Base-by-base conservation (phyloP, 2,329 filamentous ascomycete genomes). In the Stemphylium lycopersici region DNA sequence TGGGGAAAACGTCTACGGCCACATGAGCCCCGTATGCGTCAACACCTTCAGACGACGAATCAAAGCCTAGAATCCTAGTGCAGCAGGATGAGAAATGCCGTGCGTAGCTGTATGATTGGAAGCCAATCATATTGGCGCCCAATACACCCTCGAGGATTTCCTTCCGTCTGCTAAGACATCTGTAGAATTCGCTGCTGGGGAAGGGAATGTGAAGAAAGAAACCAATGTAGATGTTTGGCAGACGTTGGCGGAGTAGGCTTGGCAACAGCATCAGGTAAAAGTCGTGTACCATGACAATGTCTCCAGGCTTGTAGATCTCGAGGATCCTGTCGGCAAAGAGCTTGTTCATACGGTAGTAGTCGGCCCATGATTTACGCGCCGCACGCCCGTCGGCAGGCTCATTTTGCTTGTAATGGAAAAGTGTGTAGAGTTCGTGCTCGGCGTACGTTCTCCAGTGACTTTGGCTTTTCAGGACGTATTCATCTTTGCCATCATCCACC, bases 381-480 rank as follows among this genome's bases (percentile, higher is more conserved):
- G 87, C 86, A 63, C 90, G 87, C 32, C 92, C 92, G 73, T 97
- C 90, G 11, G 87, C 90, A 1, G 93, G 91, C 73, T 93, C 91
- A 70, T 96, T 90, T 70, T 95, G 91, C 78, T 96, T 96, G 82
- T 98, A 98, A 77, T 98, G 93, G 73, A 97, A 92, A 8, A 97
- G 83, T 1, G 91, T 92, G 78, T 96, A 97, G 24, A 98, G 82
- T 67, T 96, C 90, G 70, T 93, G 87, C 78, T 97, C 92, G 13
- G 93, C 91, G 75, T 95, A 98, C 36, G 90, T 85, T 60, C 92
- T 85, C 93, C 95, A 98, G 61, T 92, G 83, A 29, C 83, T 81
- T 78, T 97, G 93, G 66, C 96, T 90, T 65, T 88, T 90, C 61
- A 98, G 80, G 33, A 84, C 80, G 46, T 93, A 84, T 34, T 80